Percentiles rank a stretch among this genome's conserved stretches.
Conservation (phyloP, 2,329 filamentous ascomycete species). For the Alternaria sp. region DNA sequence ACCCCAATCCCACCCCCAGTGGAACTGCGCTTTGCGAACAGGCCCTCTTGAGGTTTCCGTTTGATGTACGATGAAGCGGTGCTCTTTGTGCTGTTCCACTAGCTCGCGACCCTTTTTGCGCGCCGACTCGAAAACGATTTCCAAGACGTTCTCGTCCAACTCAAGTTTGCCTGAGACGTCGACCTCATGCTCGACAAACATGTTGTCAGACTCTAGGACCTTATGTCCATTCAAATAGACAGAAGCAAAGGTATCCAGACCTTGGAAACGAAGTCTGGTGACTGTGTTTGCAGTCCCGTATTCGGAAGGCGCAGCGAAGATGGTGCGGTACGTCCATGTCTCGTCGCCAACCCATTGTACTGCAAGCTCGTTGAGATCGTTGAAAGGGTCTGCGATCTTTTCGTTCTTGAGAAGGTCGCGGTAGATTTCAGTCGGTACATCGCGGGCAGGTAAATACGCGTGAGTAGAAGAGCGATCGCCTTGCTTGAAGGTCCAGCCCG, state of each 20-base stretch:
- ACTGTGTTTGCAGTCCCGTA: constrained; percentile 33
- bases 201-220: constrained; percentile 67
- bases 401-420: constrained; percentile 57
- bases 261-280: constrained; percentile 66
- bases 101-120: constrained; percentile 61
- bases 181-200: constrained; percentile 68
- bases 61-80: constrained; percentile 55
- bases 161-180: constrained; percentile 57
- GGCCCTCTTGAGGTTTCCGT: constrained; percentile 62
- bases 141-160: constrained; percentile 56
- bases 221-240: constrained; percentile 63
- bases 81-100: constrained; percentile 62
- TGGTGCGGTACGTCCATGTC: constrained; percentile 55
- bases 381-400: constrained; percentile 59
- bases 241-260: constrained; percentile 70
- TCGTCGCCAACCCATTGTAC: constrained; percentile 60
- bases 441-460: constrained; percentile 53
- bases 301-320: constrained; percentile 44
- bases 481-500: constrained; percentile 58
- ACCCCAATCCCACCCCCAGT: constrained; percentile 62
- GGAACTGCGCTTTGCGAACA: constrained; percentile 62
- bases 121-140: constrained; percentile 67
- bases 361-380: constrained; percentile 59
- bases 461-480: constrained; percentile 50
- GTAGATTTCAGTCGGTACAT: constrained; percentile 58